Evolutionary conservation across 2,329 filamentous ascomycete genomes (phyloP).

Genomic region (Apiospora aurea): DNA sequence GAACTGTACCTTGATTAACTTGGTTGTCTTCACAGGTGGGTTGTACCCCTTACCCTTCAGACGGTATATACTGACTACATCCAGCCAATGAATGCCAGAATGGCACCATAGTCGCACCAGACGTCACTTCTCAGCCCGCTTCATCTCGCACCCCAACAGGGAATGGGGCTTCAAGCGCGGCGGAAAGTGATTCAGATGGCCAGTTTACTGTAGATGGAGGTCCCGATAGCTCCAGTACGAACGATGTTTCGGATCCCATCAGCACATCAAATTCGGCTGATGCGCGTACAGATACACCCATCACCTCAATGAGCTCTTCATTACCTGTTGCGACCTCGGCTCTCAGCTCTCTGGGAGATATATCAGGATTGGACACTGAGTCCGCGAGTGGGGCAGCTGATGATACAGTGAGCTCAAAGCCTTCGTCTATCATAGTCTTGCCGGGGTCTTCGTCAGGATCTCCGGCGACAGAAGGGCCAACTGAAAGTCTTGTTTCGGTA

Average conservation of each 20-base stretch:
- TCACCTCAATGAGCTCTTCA: background rate
- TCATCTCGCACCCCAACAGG: background rate
- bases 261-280: background rate
- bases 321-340: background rate
- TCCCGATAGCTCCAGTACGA: background rate
- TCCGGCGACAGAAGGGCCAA: background rate
- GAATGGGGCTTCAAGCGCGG: background rate
- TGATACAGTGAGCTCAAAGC: background rate
- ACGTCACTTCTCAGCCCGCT: background rate
- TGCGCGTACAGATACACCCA: background rate
- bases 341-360: background rate
- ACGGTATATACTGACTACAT: background rate
- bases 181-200: background rate
- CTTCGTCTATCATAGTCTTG: background rate
- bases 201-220: background rate
- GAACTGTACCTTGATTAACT: conserved; percentile 15
- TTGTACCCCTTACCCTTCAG: background rate
- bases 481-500: background rate
- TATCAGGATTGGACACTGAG: background rate
- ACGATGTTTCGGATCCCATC: background rate
- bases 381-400: background rate
- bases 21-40: conserved; percentile 24
- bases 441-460: background rate
- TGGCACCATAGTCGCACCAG: background rate
- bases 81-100: conserved; percentile 13